Evolutionary conservation across 2,329 filamentous ascomycete species (phyloP).

Genomic region (Lasiodiplodia hormozganensis): DNA sequence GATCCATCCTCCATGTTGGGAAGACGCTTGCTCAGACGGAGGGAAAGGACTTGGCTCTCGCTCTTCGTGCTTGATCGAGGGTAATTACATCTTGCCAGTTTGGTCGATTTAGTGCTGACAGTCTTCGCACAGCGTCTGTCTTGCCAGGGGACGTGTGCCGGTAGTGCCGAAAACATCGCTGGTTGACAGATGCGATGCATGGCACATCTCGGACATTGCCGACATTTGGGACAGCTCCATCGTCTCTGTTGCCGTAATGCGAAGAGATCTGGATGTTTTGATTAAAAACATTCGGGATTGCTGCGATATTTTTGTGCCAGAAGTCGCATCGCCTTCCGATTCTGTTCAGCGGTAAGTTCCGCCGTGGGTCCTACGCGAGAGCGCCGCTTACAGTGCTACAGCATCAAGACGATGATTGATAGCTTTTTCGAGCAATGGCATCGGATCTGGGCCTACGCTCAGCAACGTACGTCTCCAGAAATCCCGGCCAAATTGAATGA

Average conservation of each 20-base stretch:
- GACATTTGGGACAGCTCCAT: slow-evolving; percentile 74
- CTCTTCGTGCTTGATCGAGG: slow-evolving; percentile 76
- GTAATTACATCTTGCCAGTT: slow-evolving; percentile 30
- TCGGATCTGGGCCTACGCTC: slow-evolving; percentile 58
- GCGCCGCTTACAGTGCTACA: slow-evolving; percentile 34
- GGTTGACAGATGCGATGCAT: slow-evolving; percentile 71
- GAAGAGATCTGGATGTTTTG: slow-evolving; percentile 61
- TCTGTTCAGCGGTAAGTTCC: slow-evolving; percentile 18
- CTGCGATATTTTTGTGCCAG: slow-evolving; percentile 21
- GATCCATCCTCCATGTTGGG: slow-evolving; percentile 68
- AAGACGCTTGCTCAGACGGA: slow-evolving; percentile 65
- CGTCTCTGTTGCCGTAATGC: slow-evolving; percentile 73
- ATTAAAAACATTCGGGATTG: slow-evolving; percentile 20
- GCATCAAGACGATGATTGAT: slow-evolving; percentile 61
- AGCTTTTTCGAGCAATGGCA: slow-evolving; percentile 72
- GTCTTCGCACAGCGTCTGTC: slow-evolving; percentile 58
- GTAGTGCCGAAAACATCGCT: slow-evolving; percentile 71
- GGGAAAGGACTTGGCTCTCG: slow-evolving; percentile 74
- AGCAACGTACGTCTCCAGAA: slow-evolving; percentile 48
- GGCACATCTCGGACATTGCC: slow-evolving; percentile 69
- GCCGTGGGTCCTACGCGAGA: neutral
- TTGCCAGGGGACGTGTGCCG: slow-evolving; percentile 73
- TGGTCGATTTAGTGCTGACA: neutral
- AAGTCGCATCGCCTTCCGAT: slow-evolving; percentile 22
- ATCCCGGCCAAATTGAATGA: slow-evolving; percentile 60